Percentiles rank a stretch among this genome's conserved stretches.
These are phyloP conservation scores for Apiospora malaysiana DNA, from an alignment of 2,329 filamentous ascomycete species.

Conservation along the genomic window DNA sequence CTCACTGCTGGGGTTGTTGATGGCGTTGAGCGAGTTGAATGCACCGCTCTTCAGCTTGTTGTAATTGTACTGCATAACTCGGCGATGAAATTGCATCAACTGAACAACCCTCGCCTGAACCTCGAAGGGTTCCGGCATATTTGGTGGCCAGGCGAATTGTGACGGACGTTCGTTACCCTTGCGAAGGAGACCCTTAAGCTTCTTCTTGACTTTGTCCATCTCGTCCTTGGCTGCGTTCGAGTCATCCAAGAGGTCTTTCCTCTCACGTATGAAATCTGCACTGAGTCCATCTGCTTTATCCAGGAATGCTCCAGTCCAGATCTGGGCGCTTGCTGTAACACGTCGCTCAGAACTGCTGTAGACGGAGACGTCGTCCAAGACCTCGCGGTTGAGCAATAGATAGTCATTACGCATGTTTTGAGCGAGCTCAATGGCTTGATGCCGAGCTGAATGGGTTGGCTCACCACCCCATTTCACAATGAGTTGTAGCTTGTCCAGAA, in stretches of 20 bases:
- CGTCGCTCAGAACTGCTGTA: slow-evolving; percentile 96
- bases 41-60: slow-evolving; percentile 74
- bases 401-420: slow-evolving; percentile 96
- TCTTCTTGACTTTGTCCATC: slow-evolving; percentile 99
- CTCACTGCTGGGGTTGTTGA: slow-evolving; percentile 57
- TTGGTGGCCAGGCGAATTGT: slow-evolving; percentile 97
- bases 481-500: slow-evolving; percentile 93
- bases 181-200: slow-evolving; percentile 88
- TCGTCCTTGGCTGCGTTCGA: slow-evolving; percentile 98
- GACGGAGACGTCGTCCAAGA: slow-evolving; percentile 89
- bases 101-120: slow-evolving; percentile 92
- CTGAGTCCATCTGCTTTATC: slow-evolving; percentile 79
- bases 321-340: slow-evolving; percentile 94
- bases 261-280: slow-evolving; percentile 84
- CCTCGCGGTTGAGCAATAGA: slow-evolving; percentile 88
- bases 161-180: slow-evolving; percentile 93
- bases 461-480: slow-evolving; percentile 99
- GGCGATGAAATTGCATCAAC: slow-evolving; percentile 95
- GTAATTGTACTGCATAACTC: slow-evolving; percentile 95
- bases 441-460: slow-evolving; percentile 94
- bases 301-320: slow-evolving; percentile 90
- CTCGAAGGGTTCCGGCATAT: slow-evolving; percentile 91
- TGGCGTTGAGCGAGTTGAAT: slow-evolving; percentile 65
- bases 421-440: slow-evolving; percentile 93
- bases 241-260: slow-evolving; percentile 94